Base-by-base conservation (phyloP, 2,329 filamentous ascomycete species). In the Ophiostoma tasmaniense region DNA sequence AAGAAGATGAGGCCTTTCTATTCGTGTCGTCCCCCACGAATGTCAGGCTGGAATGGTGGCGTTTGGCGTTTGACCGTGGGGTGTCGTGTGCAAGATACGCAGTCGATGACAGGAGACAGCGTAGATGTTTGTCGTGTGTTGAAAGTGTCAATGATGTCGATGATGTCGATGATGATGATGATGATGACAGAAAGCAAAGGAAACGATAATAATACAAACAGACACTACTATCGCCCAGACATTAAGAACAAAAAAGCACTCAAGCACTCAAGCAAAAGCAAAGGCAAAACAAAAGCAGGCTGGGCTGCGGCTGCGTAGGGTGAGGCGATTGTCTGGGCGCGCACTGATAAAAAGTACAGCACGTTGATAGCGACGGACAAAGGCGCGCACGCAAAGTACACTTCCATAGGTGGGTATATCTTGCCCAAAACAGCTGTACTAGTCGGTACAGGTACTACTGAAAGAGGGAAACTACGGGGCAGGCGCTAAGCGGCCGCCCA, bases 241-340 rank as follows among this genome's bases (percentile, higher is more conserved):
- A 20, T n/a, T n/a, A 20, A n/a, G 17, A 45, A 17, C 42, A 20
- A 45, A 17, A 45, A 20, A 33, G 33, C 33, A 33, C 33, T 20
- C 17, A 45, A 39, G 13, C 11, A 11, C 10, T 11, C 13, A 39
- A 39, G 37, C 37, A 39, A 14, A 39, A 39, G 37, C 37, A 39
- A 33, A 33, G 3, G 37, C 37, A 14, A 39, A 4, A 33, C 33
- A 42, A 62, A 61, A 62, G 59, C 59, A 30, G 28, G 61, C 61
- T 64, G 30, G 10, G 25, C 30, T 64, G 61, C 61, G 30, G 61
- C 61, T 64, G 61, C 33, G 61, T 61, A 30, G 30, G 30, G 30
- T 64, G 61, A 64, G 61, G 61, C 61, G 61, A 64, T 64, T 64
- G n/a, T 64, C 61, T 64, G 61, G 59, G 28, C 30, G 55, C 55